Base-by-base conservation (phyloP, 129 eudicot species). In the Glebionis coronaria region DNA sequence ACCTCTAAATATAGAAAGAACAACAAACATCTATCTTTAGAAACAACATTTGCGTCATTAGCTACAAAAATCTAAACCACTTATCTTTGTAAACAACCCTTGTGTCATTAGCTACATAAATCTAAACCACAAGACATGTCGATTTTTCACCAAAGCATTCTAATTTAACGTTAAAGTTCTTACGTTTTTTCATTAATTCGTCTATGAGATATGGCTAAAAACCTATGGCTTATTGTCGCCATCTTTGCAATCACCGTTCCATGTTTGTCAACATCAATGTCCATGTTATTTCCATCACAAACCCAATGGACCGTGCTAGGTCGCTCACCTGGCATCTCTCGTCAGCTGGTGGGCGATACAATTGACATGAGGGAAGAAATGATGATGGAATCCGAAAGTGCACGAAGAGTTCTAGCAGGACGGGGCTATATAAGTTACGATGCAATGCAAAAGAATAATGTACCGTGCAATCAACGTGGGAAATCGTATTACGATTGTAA, bases 401-500 rank as follows among this genome's bases (percentile, higher is more conserved):
- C 67, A 25, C 61, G 84, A 11, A 28, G 88, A 1, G 5, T 69
- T 47, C 47, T 79, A 23, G 75, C 49, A 0, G 52, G 58, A 40
- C 18, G 69, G 9, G 53, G 71, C 2, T 76, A 83, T 51, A 76
- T 83, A 2, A 83, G 84, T 40, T 83, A 83, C 19, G 72, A 71
- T 1, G 84, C 84, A 7, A 73, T 73, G 68, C 56, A 45, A 15
- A 73, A 69, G 75, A 67, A 73, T 68, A 80, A 69, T 0, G 73
- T 80, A 9, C 84, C 80, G 15, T 83, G 82, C 53, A 73, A 51
- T 66, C 74, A 59, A 57, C 80, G 76, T 46, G 82, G 84, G 4
- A 67, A 63, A 3, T 83, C 84, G 12, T 83, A 83, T 74, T 83
- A 83, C 28, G 57, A 83, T 29, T 76, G 88, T 67, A 56, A 68